phyloP scores from a whole-genome alignment of 331 rosid genomes.

The Ulmus americana region DNA sequence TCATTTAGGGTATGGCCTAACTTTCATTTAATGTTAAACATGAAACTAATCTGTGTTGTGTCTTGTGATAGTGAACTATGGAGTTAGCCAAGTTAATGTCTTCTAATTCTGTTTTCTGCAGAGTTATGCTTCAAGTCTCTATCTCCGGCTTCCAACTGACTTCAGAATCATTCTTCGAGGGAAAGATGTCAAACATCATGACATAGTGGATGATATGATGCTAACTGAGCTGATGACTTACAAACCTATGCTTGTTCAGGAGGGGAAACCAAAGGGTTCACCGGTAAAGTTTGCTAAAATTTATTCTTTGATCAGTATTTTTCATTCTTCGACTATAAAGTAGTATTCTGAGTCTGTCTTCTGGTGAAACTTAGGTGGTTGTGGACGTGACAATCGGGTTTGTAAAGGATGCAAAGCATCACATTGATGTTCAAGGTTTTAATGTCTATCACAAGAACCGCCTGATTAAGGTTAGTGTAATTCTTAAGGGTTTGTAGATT shows the following conservation, averaged over 20 bases:
- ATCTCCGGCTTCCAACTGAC: constrained; percentile 26
- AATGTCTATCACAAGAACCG: constrained; percentile 38
- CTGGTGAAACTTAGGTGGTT: constrained; percentile 12
- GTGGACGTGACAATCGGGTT: constrained; percentile 35
- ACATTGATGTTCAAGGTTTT: constrained; percentile 39
- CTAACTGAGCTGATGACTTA: constrained; percentile 13
- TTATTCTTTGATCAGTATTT: background rate
- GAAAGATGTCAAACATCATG: constrained; percentile 28
- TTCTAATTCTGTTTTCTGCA: constrained; percentile 12
- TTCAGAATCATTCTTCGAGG: constrained; percentile 36
- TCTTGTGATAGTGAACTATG: background rate
- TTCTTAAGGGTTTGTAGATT: background rate
- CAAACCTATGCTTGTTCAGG: constrained; percentile 18
- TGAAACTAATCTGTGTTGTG: background rate
- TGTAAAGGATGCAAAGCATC: constrained; percentile 35
- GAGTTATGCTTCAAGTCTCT: constrained; percentile 40
- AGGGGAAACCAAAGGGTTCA: constrained; percentile 17
- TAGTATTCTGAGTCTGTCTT: background rate
- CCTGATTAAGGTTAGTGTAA: constrained; percentile 31
- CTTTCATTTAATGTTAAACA: background rate
- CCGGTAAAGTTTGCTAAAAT: constrained; percentile 13
- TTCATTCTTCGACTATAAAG: background rate
- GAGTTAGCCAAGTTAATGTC: background rate
- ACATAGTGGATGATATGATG: constrained; percentile 33
- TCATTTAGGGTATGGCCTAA: constrained; percentile 29